phyloP scores from a whole-genome alignment of 768 basidiomycete genomes.

The Boletus vermiculosoides region DNA sequence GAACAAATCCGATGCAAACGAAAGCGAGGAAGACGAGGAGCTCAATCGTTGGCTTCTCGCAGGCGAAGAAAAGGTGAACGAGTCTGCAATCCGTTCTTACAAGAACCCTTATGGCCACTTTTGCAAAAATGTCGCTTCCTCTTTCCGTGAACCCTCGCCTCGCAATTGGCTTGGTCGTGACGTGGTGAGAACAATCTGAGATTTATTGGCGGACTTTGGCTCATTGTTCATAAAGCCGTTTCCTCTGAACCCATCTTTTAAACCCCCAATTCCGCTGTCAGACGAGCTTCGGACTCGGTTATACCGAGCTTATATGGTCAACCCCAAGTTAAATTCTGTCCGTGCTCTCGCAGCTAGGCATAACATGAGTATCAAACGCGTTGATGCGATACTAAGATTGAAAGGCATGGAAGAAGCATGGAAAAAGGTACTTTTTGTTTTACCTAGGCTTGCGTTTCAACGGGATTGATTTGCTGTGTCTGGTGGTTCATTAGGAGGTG shows the following conservation, averaged over 20 bases:
- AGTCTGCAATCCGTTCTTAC: constrained; percentile 15
- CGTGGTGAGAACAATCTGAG: constrained; percentile 44
- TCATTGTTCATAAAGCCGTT: constrained; percentile 58
- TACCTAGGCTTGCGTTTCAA: constrained; percentile 1
- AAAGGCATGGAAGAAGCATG: constrained; percentile 74
- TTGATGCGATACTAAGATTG: constrained; percentile 79
- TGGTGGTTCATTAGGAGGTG: constrained; percentile 38
- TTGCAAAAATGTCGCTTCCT: constrained; percentile 16
- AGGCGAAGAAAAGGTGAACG: constrained; percentile 16
- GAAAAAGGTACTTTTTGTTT: constrained; percentile 58
- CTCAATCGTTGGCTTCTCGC: constrained; percentile 19
- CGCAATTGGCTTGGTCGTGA: constrained; percentile 62
- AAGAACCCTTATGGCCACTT: constrained; percentile 21
- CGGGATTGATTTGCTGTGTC: constrained; percentile 5
- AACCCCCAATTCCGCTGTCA: constrained; percentile 74
- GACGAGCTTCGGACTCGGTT: constrained; percentile 55
- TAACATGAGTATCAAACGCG: constrained; percentile 71
- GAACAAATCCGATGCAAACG: background rate
- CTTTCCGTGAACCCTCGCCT: constrained; percentile 36
- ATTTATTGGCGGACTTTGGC: background rate
- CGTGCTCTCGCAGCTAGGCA: constrained; percentile 60
- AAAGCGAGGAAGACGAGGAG: constrained; percentile 12
- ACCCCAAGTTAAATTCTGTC: constrained; percentile 55
- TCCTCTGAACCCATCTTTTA: constrained; percentile 81
- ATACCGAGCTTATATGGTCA: constrained; percentile 57